Conservation (phyloP, 352 stramenopile species). For the Phytophthora pinifolia region DNA sequence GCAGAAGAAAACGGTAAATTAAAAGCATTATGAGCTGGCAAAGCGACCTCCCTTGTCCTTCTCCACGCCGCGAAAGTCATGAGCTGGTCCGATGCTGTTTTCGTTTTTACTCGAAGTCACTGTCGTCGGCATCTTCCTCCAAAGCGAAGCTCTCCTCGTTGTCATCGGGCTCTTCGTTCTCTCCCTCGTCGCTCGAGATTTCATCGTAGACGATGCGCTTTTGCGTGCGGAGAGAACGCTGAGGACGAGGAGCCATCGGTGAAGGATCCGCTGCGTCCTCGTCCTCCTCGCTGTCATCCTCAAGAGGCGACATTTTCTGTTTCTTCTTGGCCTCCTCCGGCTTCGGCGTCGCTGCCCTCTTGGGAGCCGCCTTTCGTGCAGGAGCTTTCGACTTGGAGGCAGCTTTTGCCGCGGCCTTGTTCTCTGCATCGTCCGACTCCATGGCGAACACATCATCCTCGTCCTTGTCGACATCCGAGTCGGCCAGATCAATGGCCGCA, state of each 20-base stretch:
- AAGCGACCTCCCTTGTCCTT: conserved; percentile 1
- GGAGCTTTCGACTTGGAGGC: conserved; percentile 38
- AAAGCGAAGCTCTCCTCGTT: conserved; percentile 56
- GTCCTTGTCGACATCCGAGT: conserved; percentile 44
- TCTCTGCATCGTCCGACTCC: conserved; percentile 33
- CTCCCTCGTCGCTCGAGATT: conserved; percentile 60
- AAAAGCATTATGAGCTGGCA: conserved; percentile 11
- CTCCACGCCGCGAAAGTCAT: conserved; percentile 3
- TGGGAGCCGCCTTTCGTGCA: conserved; percentile 25
- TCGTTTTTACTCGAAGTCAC: conserved; percentile 46
- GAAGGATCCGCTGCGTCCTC: conserved; percentile 19
- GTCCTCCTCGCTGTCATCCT: conserved; percentile 27
- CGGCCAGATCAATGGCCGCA: conserved; percentile 42
- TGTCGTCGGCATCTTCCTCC: conserved; percentile 54
- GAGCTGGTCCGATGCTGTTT: conserved; percentile 7
- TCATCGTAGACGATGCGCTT: conserved; percentile 55
- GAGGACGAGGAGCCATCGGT: conserved; percentile 29
- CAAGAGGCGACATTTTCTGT: conserved; percentile 26
- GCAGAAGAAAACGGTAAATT: conserved; percentile 15
- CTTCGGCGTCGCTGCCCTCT: conserved; percentile 28
- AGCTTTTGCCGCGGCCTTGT: conserved; percentile 36
- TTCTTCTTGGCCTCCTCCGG: conserved; percentile 29
- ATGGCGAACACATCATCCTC: conserved; percentile 79
- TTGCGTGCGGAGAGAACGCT: conserved; percentile 39
- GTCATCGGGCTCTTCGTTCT: conserved; percentile 32